Evolutionary conservation across 257 asterid genomes (phyloP), one percentile per base, ranked within the genome.

Genomic region (Primulina tabacum): DNA sequence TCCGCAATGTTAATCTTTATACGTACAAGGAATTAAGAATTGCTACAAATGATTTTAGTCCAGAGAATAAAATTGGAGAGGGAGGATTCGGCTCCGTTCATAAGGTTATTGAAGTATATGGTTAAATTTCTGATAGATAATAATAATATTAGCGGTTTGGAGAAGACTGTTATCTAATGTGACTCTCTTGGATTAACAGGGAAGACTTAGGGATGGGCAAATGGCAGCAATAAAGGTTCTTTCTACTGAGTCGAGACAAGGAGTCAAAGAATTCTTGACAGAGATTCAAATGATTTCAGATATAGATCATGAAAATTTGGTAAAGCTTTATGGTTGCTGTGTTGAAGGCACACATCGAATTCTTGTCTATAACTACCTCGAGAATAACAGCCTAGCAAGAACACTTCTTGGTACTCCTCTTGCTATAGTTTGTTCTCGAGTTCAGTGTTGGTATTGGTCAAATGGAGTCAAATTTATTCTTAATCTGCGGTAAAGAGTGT

Each of bases 51-150:
- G 95, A 83, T 73, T 94, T 84, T 74, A 84, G 87, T 82, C 85
- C 75, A 62, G 65, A 71, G 32, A 90, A 86, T 75, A 94, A 94
- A 81, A 83, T 94, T 17, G 99, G 99, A 69, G 96, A 83, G 84
- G 99, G 99, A 52, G 99, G 98, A 69, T 94, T 94, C 79, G 99
- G 99, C 71, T 80, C 88, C 16, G 99, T 94, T 58, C 89, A 80
- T 75, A 89, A 82, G 97, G 99, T 94, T 76, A 72, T 34, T 18
- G 34, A 43, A 57, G 26, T 47, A 60, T 50, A 10, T 37, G 68
- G 47, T 56, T 17, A 38, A 37, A 30, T 71, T 56, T 37, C 28
- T 18, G 63, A 28, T 58, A 26, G 18, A 74, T 6, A 58, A 64
- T 6, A 58, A 64, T 71, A 60, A 21, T 18, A 26, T 29, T 64